Percentiles rank a stretch among this genome's conserved stretches.
Evolutionary conservation across 2,329 filamentous ascomycete species (phyloP).

Genomic region (Ceratocystis eucalypticola): DNA sequence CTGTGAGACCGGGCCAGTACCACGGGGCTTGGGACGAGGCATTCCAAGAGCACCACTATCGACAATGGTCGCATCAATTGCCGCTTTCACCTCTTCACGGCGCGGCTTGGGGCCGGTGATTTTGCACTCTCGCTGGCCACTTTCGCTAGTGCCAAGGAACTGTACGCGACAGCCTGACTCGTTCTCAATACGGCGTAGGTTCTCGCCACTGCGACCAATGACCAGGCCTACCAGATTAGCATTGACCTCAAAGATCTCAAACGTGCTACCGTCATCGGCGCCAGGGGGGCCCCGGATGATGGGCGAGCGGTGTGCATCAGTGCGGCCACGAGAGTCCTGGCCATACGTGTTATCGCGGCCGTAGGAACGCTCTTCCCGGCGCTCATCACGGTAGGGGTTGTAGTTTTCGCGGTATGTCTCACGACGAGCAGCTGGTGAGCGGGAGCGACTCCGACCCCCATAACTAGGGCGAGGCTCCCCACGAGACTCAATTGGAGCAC

Average conservation of each 20-base stretch:
- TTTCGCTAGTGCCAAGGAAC: conserved; percentile 66
- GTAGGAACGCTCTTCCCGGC: conserved; percentile 52
- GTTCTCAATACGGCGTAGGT: conserved; percentile 68
- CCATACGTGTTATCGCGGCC: conserved; percentile 33
- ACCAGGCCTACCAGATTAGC: conserved; percentile 78
- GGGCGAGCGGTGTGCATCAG: conserved; percentile 63
- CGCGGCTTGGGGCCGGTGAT: conserved; percentile 62
- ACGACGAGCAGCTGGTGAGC: conserved; percentile 54
- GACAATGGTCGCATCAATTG: conserved; percentile 57
- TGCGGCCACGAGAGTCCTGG: conserved; percentile 30
- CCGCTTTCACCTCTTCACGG: conserved; percentile 63
- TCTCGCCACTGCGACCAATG: conserved; percentile 82
- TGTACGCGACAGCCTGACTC: conserved; percentile 77
- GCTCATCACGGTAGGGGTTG: conserved; percentile 76
- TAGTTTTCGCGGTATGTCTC: conserved; percentile 61
- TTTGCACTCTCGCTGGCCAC: conserved; percentile 69
- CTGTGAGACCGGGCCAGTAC: not conserved
- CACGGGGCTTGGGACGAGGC: conserved; percentile 23
- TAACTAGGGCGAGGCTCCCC: conserved; percentile 30
- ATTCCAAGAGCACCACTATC: conserved; percentile 33
- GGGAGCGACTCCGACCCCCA: conserved; percentile 46
- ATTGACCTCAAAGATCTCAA: conserved; percentile 73
- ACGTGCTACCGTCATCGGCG: conserved; percentile 48
- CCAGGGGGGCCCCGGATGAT: conserved; percentile 37
- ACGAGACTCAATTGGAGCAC: conserved; percentile 26